phyloP scores from a whole-genome alignment of 2,329 filamentous ascomycete species.

The Talaromyces piceae region DNA sequence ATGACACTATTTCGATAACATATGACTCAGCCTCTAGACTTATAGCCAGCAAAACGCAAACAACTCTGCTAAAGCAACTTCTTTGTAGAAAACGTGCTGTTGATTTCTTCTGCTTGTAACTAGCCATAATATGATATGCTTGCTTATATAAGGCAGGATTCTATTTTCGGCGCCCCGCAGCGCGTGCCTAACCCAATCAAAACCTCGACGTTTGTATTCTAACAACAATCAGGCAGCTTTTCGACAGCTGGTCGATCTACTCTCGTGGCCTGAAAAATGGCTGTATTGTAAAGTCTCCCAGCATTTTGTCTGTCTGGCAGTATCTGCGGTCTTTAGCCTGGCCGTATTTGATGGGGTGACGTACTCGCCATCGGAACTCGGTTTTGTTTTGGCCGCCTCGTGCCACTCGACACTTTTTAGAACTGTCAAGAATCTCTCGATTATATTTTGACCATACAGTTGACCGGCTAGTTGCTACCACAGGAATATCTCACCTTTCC shows the following conservation, averaged over 20 bases:
- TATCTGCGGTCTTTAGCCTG: too few relatives aligned
- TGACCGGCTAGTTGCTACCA: not conserved
- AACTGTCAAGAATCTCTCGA: too few relatives aligned
- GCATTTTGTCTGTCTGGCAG: too few relatives aligned
- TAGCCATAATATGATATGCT: too few relatives aligned
- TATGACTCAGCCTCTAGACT: too few relatives aligned
- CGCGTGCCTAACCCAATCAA: not conserved
- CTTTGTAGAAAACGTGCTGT: not conserved
- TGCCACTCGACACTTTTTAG: too few relatives aligned
- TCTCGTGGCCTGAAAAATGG: not conserved
- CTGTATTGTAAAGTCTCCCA: too few relatives aligned
- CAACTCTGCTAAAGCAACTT: too few relatives aligned
- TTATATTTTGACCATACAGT: not conserved
- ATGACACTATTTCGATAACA: too few relatives aligned
- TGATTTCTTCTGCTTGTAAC: not conserved
- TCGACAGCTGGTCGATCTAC: not conserved
- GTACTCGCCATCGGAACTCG: not conserved
- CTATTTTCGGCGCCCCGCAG: not conserved
- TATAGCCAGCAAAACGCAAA: too few relatives aligned
- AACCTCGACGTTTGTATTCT: not conserved
- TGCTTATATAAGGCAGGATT: not conserved
- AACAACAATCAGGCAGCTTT: not conserved
- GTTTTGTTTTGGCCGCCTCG: not conserved
- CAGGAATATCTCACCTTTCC: not conserved
- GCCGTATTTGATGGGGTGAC: too few relatives aligned